A percentile compares a stretch with the other conserved stretches of the same genome.
phyloP scores from a whole-genome alignment of 2,329 filamentous ascomycete species.

The Microdochium nivale region DNA sequence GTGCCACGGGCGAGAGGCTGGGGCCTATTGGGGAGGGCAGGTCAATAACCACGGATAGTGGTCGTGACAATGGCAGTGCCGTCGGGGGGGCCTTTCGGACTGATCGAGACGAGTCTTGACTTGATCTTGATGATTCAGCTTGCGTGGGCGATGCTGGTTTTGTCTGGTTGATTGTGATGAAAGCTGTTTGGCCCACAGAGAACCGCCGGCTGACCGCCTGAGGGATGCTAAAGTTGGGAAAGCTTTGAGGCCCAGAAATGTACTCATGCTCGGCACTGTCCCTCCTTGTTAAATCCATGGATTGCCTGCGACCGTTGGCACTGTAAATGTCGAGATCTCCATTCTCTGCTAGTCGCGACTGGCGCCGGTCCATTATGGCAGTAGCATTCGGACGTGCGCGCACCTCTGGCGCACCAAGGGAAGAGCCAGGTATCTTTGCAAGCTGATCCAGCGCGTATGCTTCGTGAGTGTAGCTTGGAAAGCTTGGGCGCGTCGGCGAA shows the following conservation, averaged over 20 bases:
- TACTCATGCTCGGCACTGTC: background rate
- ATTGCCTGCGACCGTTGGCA: constrained; percentile 16
- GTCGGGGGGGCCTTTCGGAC: constrained; percentile 33
- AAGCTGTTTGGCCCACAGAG: constrained; percentile 26
- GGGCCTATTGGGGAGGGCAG: constrained; percentile 35
- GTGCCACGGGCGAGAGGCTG: background rate
- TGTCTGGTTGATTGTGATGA: constrained; percentile 5
- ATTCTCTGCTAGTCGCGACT: constrained; percentile 40
- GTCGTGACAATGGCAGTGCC: constrained; percentile 36
- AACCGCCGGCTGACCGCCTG: constrained; percentile 35
- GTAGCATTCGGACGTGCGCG: constrained; percentile 42
- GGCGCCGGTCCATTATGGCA: constrained; percentile 40
- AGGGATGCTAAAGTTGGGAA: constrained; percentile 47
- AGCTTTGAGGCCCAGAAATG: constrained; percentile 12
- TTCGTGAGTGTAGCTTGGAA: constrained; percentile 23
- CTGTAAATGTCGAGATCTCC: constrained; percentile 29
- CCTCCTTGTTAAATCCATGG: constrained; percentile 14
- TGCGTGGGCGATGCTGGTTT: constrained; percentile 6
- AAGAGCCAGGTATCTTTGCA: constrained; percentile 12
- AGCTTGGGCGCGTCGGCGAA: constrained; percentile 47
- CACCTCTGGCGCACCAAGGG: constrained; percentile 20
- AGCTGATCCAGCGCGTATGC: constrained; percentile 18
- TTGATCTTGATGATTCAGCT: constrained; percentile 2
- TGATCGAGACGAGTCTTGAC: constrained; percentile 5
- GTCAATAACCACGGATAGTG: constrained; percentile 46